Percentiles rank a stretch among this genome's conserved stretches.
Conservation (phyloP, 345 rosid species). For the Odontarrhena argentea region DNA sequence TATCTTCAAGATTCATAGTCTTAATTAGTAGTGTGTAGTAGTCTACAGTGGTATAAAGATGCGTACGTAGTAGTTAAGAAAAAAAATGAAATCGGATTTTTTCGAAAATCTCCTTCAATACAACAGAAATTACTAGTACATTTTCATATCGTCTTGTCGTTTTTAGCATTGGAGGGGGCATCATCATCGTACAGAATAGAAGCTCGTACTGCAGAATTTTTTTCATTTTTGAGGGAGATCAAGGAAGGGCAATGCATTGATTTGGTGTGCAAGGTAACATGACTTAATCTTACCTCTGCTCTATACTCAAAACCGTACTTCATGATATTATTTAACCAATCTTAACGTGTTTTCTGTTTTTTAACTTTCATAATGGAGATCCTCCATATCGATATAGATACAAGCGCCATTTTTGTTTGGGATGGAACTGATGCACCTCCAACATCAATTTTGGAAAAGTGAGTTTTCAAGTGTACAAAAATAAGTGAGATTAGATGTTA, state of each 20-base stretch:
- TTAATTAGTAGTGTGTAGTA: neutral
- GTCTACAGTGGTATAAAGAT: neutral
- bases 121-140: too few relatives aligned
- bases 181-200: neutral
- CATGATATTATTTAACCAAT: constrained; percentile 8
- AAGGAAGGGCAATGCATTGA: constrained; percentile 49
- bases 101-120: too few relatives aligned
- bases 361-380: constrained; percentile 46
- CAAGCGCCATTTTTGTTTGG: constrained; percentile 62
- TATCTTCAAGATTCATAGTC: constrained; percentile 4
- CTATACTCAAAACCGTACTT: neutral
- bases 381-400: constrained; percentile 53
- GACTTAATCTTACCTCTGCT: constrained; percentile 19
- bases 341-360: constrained; percentile 15
- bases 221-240: constrained; percentile 61
- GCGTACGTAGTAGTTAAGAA: too few relatives aligned
- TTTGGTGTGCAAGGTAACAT: constrained; percentile 61
- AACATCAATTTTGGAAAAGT: constrained; percentile 49
- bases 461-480: constrained; percentile 30
- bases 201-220: neutral
- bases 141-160: constrained; percentile 8
- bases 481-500: neutral
- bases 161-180: constrained; percentile 22
- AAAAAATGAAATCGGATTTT: too few relatives aligned
- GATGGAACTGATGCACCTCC: constrained; percentile 86